These are phyloP conservation scores for Peronosclerospora sorghi DNA, from an alignment of 352 stramenopile genomes.

Conservation along the genomic window DNA sequence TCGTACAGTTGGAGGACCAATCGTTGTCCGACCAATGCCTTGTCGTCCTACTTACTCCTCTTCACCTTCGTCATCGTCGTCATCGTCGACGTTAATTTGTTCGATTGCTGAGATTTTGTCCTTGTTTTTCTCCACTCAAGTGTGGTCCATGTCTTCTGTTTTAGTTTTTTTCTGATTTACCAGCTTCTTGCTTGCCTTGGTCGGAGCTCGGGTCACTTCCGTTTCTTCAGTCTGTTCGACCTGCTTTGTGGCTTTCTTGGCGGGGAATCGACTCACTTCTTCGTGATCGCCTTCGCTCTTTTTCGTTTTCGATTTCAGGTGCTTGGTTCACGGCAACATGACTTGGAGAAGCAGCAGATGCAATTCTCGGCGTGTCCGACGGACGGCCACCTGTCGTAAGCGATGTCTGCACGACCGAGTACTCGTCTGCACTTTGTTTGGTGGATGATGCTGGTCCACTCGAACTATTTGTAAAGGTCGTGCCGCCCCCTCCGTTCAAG, in stretches of 20 bases:
- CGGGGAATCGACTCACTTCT: background rate
- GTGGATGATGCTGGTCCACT: background rate
- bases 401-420: background rate
- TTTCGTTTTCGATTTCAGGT: background rate
- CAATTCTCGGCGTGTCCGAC: background rate
- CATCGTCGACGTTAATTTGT: too few relatives aligned
- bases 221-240: slow-evolving; percentile 7
- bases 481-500: slow-evolving; percentile 11
- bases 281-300: too few relatives aligned
- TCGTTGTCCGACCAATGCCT: too few relatives aligned
- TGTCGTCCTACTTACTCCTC: too few relatives aligned
- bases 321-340: slow-evolving; percentile 6
- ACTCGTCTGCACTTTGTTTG: background rate
- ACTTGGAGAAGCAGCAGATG: slow-evolving; percentile 2
- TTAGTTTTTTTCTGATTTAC: background rate
- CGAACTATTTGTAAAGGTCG: slow-evolving; percentile 12
- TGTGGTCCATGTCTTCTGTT: too few relatives aligned
- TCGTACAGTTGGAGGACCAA: too few relatives aligned
- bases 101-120: too few relatives aligned
- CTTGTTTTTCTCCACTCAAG: too few relatives aligned
- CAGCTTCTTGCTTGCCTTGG: slow-evolving; percentile 4
- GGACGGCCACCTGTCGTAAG: too few relatives aligned
- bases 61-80: too few relatives aligned
- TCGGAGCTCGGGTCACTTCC: slow-evolving; percentile 5
- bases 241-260: slow-evolving; percentile 4